phyloP scores from a whole-genome alignment of 164 flowering plant genomes.

The Magnolia kwangsiensis region DNA sequence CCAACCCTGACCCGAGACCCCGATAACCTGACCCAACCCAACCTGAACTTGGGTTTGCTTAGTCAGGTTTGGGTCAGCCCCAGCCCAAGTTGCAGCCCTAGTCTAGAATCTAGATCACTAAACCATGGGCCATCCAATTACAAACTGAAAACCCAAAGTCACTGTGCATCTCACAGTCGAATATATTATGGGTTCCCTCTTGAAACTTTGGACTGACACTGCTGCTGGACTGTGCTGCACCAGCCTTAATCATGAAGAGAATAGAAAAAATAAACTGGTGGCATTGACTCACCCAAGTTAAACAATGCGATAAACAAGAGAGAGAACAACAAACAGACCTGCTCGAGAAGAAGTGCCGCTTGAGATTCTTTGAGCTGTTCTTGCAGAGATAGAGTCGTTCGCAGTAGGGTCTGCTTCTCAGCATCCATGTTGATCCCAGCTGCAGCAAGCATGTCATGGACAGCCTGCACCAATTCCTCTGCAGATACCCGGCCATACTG shows the following conservation, averaged over 20 bases:
- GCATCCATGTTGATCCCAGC: conserved; percentile 83
- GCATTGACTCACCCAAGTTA: background rate
- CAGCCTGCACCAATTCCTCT: conserved; percentile 85
- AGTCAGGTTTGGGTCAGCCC: too few relatives aligned
- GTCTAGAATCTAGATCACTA: too few relatives aligned
- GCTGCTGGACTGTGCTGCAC: conserved; percentile 2
- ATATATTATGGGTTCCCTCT: background rate
- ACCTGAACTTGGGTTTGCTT: background rate
- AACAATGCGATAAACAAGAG: background rate
- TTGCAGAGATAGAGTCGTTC: conserved; percentile 61
- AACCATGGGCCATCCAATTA: too few relatives aligned
- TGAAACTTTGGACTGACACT: background rate
- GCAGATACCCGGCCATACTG: conserved; percentile 80
- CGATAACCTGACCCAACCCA: background rate
- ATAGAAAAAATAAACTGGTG: conserved; percentile 1
- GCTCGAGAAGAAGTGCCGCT: conserved; percentile 81
- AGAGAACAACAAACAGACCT: conserved; percentile 46
- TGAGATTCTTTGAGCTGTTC: conserved; percentile 84
- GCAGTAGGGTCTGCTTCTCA: conserved; percentile 76
- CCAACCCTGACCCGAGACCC: background rate
- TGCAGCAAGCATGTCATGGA: conserved; percentile 88
- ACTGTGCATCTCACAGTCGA: too few relatives aligned
- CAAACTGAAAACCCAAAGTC: background rate
- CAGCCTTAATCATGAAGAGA: background rate
- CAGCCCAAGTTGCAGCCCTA: too few relatives aligned